Evolutionary conservation across 495 filamentous ascomycete species (phyloP).

Genomic region (Beverwykella pulmonaria): DNA sequence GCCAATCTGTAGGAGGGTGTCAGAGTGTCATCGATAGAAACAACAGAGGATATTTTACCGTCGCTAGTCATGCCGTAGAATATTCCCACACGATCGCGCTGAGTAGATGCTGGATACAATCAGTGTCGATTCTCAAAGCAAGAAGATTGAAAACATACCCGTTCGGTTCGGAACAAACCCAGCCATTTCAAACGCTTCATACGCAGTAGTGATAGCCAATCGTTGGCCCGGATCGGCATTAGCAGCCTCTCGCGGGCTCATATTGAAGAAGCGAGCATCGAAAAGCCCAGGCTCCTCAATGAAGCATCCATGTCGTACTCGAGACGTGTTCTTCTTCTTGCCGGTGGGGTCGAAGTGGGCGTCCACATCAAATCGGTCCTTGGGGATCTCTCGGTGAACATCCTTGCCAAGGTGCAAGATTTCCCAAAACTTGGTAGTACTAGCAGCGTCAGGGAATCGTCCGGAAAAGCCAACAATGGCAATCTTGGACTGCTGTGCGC

Average conservation of each 20-base stretch:
- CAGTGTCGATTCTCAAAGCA: not conserved
- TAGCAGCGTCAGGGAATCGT: constrained; percentile 38
- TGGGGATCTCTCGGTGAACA: constrained; percentile 34
- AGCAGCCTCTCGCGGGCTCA: constrained; percentile 47
- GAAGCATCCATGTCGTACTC: constrained; percentile 38
- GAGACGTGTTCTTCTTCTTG: constrained; percentile 37
- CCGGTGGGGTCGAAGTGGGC: constrained; percentile 35
- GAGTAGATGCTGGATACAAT: constrained; percentile 36
- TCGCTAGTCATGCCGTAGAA: constrained; percentile 48
- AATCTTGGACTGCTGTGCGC: constrained; percentile 27
- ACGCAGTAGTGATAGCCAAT: constrained; percentile 45
- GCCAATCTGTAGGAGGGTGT: constrained; percentile 32
- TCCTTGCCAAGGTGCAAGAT: constrained; percentile 32
- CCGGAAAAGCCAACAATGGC: constrained; percentile 42
- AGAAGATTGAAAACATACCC: not conserved
- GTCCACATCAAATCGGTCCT: constrained; percentile 34
- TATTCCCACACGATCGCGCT: constrained; percentile 43
- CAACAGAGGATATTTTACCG: not conserved
- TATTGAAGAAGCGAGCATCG: constrained; percentile 48
- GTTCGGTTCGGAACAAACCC: constrained; percentile 44
- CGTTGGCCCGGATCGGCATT: constrained; percentile 45
- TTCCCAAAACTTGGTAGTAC: constrained; percentile 37
- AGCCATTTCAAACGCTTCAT: constrained; percentile 48
- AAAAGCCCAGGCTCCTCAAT: constrained; percentile 42
- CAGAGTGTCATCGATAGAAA: not conserved